Conservation (phyloP, 176 grass and related monocot species). For the Eleusine indica region DNA sequence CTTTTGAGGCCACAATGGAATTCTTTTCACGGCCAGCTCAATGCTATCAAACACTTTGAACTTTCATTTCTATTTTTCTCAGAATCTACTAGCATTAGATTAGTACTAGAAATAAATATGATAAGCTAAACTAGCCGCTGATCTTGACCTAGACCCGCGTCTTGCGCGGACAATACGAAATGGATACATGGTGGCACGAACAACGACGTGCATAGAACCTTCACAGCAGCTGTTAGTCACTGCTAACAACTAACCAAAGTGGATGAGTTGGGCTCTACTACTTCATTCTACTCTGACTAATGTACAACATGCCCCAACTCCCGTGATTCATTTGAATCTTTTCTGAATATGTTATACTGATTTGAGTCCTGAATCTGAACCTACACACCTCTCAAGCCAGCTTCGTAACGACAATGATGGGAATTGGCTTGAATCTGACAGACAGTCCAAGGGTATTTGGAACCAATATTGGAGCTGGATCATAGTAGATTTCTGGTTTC, state of each 20-base stretch:
- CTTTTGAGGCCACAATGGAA: not conserved
- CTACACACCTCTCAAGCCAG: not conserved
- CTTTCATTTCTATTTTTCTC: not conserved
- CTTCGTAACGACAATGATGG: not conserved
- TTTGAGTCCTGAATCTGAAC: not conserved
- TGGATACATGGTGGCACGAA: not conserved
- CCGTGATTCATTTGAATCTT: not conserved
- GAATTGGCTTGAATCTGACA: too few relatives aligned
- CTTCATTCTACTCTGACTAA: not conserved
- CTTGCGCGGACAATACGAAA: not conserved
- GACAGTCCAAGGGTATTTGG: not conserved
- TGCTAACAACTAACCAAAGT: not conserved
- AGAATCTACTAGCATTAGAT: not conserved
- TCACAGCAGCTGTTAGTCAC: not conserved
- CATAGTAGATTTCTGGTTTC: not conserved
- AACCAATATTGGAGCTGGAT: not conserved
- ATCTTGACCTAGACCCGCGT: conserved; percentile 47
- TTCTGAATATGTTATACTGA: not conserved
- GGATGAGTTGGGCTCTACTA: not conserved
- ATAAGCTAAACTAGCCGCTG: not conserved
- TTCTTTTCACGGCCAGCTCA: conserved; percentile 25
- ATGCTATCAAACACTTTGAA: not conserved
- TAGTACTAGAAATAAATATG: not conserved
- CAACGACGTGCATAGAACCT: conserved; percentile 29
- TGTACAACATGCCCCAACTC: not conserved